These are phyloP conservation scores for Chaetomiaceae sp. DNA, from an alignment of 2,329 filamentous ascomycete genomes.

Conservation along the genomic window DNA sequence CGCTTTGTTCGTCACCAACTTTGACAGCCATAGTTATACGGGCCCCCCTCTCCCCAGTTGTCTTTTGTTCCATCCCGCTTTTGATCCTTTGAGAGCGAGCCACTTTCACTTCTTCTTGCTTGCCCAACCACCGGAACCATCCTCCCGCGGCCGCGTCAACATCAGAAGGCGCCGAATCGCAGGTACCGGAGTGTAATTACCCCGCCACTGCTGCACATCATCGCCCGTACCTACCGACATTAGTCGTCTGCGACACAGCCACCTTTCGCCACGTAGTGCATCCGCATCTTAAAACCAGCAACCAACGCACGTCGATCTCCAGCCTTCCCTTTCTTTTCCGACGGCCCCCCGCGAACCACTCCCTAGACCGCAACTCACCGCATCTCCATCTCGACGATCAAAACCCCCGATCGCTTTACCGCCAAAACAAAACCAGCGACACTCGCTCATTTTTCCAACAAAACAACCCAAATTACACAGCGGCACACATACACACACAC, in stretches of 20 bases:
- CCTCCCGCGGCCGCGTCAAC: neutral
- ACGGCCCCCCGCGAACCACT: neutral
- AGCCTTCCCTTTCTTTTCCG: neutral
- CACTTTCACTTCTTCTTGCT: too few species aligned
- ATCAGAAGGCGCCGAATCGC: neutral
- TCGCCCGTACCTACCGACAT: neutral
- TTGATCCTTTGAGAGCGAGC: too few species aligned
- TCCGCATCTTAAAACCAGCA: neutral
- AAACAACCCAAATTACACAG: neutral
- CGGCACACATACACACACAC: too few species aligned
- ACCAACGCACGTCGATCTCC: neutral
- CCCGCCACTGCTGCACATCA: neutral
- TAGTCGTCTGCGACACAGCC: constrained; percentile 2
- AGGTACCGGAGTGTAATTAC: neutral
- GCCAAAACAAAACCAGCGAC: too few species aligned
- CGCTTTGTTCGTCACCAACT: too few species aligned
- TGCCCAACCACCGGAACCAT: too few species aligned
- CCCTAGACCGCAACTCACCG: neutral
- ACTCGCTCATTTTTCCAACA: too few species aligned
- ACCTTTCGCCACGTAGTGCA: constrained; percentile 3
- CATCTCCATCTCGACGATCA: neutral
- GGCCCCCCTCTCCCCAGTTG: too few species aligned
- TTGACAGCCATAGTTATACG: too few species aligned
- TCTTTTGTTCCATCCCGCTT: neutral
- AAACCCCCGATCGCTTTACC: neutral